Evolutionary conservation across 2,329 filamentous ascomycete genomes (phyloP).

Genomic region (Alternaria longipes): DNA sequence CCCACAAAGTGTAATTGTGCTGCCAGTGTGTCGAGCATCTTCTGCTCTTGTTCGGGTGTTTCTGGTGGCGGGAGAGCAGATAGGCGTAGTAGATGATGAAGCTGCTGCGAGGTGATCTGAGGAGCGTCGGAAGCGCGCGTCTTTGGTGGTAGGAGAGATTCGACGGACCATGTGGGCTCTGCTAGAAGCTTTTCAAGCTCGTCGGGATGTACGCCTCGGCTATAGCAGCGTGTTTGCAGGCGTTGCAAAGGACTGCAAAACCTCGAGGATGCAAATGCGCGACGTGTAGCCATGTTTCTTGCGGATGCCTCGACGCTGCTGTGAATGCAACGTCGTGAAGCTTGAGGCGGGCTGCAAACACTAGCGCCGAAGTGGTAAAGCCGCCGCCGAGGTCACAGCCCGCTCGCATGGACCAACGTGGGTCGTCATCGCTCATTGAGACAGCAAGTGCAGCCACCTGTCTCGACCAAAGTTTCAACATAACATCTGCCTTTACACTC

Average conservation of each 20-base stretch:
- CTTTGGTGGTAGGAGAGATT: slow-evolving; percentile 70
- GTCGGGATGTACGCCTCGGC: slow-evolving; percentile 29
- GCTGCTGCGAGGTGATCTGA: slow-evolving; percentile 69
- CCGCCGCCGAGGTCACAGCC: slow-evolving; percentile 31
- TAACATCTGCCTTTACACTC: slow-evolving; percentile 16
- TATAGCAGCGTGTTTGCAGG: slow-evolving; percentile 9
- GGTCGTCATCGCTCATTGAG: slow-evolving; percentile 45
- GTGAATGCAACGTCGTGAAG: slow-evolving; percentile 36
- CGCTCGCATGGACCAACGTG: slow-evolving; percentile 38
- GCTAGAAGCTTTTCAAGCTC: slow-evolving; percentile 62
- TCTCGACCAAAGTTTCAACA: slow-evolving; percentile 36
- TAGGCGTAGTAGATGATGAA: slow-evolving; percentile 86
- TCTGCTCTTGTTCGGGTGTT: slow-evolving; percentile 67
- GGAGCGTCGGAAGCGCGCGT: slow-evolving; percentile 40
- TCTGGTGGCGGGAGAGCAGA: slow-evolving; percentile 83
- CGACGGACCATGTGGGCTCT: slow-evolving; percentile 83
- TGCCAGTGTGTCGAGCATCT: slow-evolving; percentile 77
- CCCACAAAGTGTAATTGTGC: slow-evolving; percentile 92
- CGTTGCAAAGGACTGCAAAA: slow-evolving; percentile 5
- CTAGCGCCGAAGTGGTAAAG: slow-evolving; percentile 28
- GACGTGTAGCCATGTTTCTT: slow-evolving; percentile 27
- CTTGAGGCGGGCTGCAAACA: slow-evolving; percentile 18
- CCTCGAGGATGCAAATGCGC: slow-evolving; percentile 16
- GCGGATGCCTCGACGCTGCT: slow-evolving; percentile 5
- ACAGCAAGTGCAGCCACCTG: slow-evolving; percentile 46